These are phyloP conservation scores for Limnomonas spitsbergensis DNA, from an alignment of 139 green algal species.

Conservation along the genomic window DNA sequence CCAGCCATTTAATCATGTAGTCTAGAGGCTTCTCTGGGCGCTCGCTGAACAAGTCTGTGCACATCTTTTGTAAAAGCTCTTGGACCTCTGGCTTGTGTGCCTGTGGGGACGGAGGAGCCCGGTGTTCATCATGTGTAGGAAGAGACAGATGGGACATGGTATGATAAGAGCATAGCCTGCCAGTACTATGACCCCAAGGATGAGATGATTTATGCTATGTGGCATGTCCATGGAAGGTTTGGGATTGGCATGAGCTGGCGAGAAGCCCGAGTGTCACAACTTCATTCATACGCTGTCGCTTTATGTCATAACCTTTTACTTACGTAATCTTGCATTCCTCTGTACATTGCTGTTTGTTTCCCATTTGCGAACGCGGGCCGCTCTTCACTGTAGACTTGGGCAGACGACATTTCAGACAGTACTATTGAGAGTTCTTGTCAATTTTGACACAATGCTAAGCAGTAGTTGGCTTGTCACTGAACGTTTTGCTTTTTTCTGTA, in stretches of 20 bases:
- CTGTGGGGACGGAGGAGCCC: background rate
- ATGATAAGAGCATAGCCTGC: background rate
- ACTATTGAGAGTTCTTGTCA: no score
- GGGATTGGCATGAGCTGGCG: background rate
- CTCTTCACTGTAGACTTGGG: conserved; percentile 12
- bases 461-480: no score
- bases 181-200: background rate
- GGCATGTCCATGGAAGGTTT: background rate
- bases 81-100: conserved; percentile 19
- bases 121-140: background rate
- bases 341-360: conserved; percentile 17
- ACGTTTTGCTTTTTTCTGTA: no score
- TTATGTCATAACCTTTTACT: no score
- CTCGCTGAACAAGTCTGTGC: conserved; percentile 20
- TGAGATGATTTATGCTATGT: background rate
- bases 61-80: conserved; percentile 22
- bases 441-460: no score
- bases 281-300: no score
- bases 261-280: no score
- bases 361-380: conserved; percentile 10
- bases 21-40: conserved; percentile 16
- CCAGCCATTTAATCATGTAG: conserved; percentile 15
- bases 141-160: background rate
- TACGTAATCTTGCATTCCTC: conserved; percentile 19
- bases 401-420: conserved; percentile 10